A percentile compares a stretch with the other conserved stretches of the same genome.
These are phyloP conservation scores for Achlya hypogyna DNA, from an alignment of 352 stramenopile genomes.

Conservation along the genomic window DNA sequence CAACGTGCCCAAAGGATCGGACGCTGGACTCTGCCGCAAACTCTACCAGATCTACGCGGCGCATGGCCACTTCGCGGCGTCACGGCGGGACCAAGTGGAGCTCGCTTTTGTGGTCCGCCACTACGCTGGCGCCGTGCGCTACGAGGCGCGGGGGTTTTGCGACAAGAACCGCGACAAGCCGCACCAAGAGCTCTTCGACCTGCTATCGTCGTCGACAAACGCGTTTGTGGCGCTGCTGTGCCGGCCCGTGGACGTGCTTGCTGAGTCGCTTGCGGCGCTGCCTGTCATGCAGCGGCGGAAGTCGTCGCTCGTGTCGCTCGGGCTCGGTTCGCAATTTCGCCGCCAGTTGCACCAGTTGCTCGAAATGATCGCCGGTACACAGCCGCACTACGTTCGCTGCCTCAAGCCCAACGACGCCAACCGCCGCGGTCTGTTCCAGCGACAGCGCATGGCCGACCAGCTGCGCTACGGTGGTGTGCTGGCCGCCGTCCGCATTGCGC, in stretches of 20 bases:
- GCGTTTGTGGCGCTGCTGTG: conserved; percentile 49
- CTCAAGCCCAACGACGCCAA: conserved; percentile 98
- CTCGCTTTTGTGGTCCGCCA: conserved; percentile 71
- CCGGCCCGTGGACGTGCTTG: conserved; percentile 49
- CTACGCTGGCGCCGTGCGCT: conserved; percentile 70
- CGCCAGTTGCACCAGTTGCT: conserved; percentile 89
- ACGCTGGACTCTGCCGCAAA: conserved; percentile 19
- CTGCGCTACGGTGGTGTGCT: conserved; percentile 76
- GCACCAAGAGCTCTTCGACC: conserved; percentile 56
- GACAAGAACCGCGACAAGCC: conserved; percentile 86
- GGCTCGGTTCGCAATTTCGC: conserved; percentile 90
- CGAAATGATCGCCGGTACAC: conserved; percentile 88
- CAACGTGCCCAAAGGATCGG: conserved; percentile 19
- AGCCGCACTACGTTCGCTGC: conserved; percentile 98
- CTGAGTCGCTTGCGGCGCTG: conserved; percentile 23
- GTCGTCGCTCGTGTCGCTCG: conserved; percentile 57
- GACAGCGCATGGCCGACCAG: conserved; percentile 60
- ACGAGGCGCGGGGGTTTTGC: conserved; percentile 67
- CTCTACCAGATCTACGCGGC: conserved; percentile 39
- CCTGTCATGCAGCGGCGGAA: conserved; percentile 44
- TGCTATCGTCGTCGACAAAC: conserved; percentile 57
- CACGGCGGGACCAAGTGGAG: conserved; percentile 56
- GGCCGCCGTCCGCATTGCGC: conserved; percentile 78
- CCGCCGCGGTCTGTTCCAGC: conserved; percentile 82
- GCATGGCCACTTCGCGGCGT: conserved; percentile 47